Percentiles rank a stretch among this genome's conserved stretches.
These are phyloP conservation scores for Solanum aculeatissimum DNA, from an alignment of 305 asterid genomes.

Conservation along the genomic window DNA sequence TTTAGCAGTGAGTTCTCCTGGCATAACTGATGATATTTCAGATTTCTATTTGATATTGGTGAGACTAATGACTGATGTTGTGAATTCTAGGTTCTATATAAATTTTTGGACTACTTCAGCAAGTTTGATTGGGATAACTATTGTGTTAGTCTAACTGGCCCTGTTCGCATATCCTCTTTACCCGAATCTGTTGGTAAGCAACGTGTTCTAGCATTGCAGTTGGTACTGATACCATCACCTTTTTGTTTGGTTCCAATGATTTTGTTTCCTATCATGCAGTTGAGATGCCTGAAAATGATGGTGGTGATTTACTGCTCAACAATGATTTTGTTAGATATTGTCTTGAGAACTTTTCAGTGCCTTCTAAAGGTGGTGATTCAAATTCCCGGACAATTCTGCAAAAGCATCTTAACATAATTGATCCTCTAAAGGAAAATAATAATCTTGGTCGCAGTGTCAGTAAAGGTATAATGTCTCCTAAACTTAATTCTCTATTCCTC, in stretches of 20 bases:
- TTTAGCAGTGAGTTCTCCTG: slow-evolving; percentile 51
- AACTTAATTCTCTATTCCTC: not conserved
- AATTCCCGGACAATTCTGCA: slow-evolving; percentile 38
- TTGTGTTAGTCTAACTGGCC: slow-evolving; percentile 62
- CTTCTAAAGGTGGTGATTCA: slow-evolving; percentile 32
- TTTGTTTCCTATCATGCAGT: slow-evolving; percentile 27
- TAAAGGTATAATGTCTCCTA: slow-evolving; percentile 37
- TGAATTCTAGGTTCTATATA: slow-evolving; percentile 54
- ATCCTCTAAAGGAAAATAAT: slow-evolving; percentile 64
- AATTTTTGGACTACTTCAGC: slow-evolving; percentile 76
- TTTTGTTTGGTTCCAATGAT: not conserved
- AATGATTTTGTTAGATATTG: slow-evolving; percentile 52
- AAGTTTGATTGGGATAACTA: slow-evolving; percentile 75
- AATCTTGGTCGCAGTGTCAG: slow-evolving; percentile 87
- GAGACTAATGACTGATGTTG: slow-evolving; percentile 7
- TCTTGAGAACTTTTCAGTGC: slow-evolving; percentile 44
- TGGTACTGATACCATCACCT: not conserved
- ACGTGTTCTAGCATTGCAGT: not conserved
- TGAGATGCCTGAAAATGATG: slow-evolving; percentile 50
- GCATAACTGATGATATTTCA: not conserved
- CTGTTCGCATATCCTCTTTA: slow-evolving; percentile 48
- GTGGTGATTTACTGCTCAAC: slow-evolving; percentile 43
- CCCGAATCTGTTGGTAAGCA: slow-evolving; percentile 58
- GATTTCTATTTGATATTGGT: slow-evolving; percentile 5
- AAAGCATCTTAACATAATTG: slow-evolving; percentile 74